Conservation (phyloP, 192 early-diverging fungal species). For the Phlyctochytrium planicorne region DNA sequence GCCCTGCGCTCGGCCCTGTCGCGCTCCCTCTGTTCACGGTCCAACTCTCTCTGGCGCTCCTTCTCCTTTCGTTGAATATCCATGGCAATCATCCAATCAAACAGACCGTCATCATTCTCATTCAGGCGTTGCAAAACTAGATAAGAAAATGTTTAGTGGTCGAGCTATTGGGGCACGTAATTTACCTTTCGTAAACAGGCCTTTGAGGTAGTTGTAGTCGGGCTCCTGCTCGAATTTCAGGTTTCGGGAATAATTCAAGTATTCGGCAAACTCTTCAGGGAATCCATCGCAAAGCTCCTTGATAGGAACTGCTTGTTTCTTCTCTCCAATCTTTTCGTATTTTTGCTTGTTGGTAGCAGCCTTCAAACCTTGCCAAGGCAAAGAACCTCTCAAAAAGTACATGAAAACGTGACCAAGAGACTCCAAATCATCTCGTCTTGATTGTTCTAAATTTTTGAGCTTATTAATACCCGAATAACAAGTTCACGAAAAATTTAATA, state of each 20-base stretch:
- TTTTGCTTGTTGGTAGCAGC: slow-evolving; percentile 99
- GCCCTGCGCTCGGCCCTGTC: slow-evolving; percentile 20
- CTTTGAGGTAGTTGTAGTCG: slow-evolving; percentile 91
- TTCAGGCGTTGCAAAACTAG: slow-evolving; percentile 42
- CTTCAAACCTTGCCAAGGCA: slow-evolving; percentile 98
- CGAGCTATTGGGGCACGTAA: no score
- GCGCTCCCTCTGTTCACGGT: slow-evolving; percentile 37
- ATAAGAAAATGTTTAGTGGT: slow-evolving; percentile 9
- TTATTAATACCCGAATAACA: not conserved
- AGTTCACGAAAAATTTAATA: slow-evolving; percentile 1
- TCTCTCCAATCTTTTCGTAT: slow-evolving; percentile 99
- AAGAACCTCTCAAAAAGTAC: slow-evolving; percentile 91
- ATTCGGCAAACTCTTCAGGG: slow-evolving; percentile 90
- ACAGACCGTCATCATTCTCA: slow-evolving; percentile 86
- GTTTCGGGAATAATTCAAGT: slow-evolving; percentile 86
- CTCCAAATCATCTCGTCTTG: slow-evolving; percentile 94
- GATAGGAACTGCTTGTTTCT: slow-evolving; percentile 88
- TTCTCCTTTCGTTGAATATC: slow-evolving; percentile 50
- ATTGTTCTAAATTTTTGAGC: slow-evolving; percentile 95
- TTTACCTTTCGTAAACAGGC: slow-evolving; percentile 77
- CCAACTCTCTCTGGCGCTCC: slow-evolving; percentile 38
- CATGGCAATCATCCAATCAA: slow-evolving; percentile 85
- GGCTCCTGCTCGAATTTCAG: slow-evolving; percentile 96
- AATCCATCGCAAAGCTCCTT: slow-evolving; percentile 89
- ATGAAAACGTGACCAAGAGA: slow-evolving; percentile 98